These are phyloP conservation scores for Ustilago vetiveriae DNA, from an alignment of 1,284 basidiomycete genomes.

Conservation along the genomic window DNA sequence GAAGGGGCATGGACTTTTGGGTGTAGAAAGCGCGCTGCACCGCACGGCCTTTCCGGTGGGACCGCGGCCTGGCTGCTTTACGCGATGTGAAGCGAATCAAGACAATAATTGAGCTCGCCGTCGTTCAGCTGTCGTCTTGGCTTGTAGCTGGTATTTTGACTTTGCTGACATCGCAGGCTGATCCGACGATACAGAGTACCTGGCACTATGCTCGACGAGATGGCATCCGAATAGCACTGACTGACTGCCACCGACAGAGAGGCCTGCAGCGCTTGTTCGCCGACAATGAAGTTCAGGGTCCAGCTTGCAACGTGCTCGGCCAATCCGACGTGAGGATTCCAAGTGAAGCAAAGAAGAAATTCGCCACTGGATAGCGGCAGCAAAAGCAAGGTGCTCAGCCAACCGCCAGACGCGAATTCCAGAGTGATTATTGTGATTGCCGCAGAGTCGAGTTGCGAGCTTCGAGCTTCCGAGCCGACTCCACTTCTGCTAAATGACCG, in stretches of 20 bases:
- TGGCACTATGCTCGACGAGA: too few species aligned
- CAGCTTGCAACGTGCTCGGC: constrained; percentile 36
- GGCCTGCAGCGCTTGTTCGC: too few species aligned
- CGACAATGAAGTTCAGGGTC: constrained; percentile 1
- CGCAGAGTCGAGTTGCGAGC: not conserved
- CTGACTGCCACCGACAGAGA: too few species aligned
- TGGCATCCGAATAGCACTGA: too few species aligned
- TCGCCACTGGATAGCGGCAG: constrained; percentile 10
- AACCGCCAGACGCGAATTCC: constrained; percentile 10
- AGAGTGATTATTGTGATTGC: not conserved
- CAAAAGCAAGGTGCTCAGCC: constrained; percentile 20
- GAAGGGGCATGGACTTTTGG: too few species aligned
- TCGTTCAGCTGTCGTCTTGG: too few species aligned
- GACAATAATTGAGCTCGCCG: too few species aligned
- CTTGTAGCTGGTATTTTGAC: too few species aligned
- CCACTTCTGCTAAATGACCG: constrained; percentile 15
- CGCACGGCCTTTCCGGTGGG: not conserved
- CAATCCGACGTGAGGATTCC: constrained; percentile 24
- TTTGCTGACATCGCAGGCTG: too few species aligned
- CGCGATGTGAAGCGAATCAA: too few species aligned
- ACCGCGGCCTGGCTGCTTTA: not conserved
- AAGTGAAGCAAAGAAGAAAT: constrained; percentile 3
- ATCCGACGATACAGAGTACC: too few species aligned
- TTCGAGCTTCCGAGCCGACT: constrained; percentile 22
- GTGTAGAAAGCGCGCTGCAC: too few species aligned